Percentiles rank a stretch among this genome's conserved stretches.
Conservation (phyloP, 495 filamentous ascomycete genomes). For the Chaetomidium leptoderma region DNA sequence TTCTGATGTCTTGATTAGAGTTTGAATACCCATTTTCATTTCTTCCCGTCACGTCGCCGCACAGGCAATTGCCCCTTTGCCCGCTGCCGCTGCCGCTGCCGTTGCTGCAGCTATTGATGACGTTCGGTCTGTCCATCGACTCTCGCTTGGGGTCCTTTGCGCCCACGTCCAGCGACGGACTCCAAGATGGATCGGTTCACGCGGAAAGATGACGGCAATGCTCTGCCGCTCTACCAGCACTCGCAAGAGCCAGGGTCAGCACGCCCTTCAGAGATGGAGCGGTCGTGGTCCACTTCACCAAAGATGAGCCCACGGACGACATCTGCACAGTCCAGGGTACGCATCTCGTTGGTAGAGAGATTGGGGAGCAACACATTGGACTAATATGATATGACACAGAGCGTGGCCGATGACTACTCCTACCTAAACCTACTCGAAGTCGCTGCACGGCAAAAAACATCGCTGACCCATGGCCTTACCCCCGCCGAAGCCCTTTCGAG, state of each 20-base stretch:
- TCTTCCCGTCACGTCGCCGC: neutral
- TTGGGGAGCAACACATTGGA: neutral
- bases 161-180: slow-evolving; percentile 12
- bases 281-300: slow-evolving; percentile 35
- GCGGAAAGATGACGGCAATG: slow-evolving; percentile 33
- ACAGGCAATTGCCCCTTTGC: neutral
- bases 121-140: slow-evolving; percentile 20
- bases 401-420: slow-evolving; percentile 50
- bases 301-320: slow-evolving; percentile 37
- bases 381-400: slow-evolving; percentile 29
- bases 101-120: slow-evolving; percentile 23
- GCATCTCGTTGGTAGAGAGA: neutral
- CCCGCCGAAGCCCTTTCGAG: slow-evolving; percentile 75
- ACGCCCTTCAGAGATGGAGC: slow-evolving; percentile 24
- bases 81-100: slow-evolving; percentile 4
- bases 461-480: slow-evolving; percentile 71
- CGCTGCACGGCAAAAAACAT: slow-evolving; percentile 74
- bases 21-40: slow-evolving; percentile 1
- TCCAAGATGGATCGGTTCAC: slow-evolving; percentile 31
- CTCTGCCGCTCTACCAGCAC: slow-evolving; percentile 35
- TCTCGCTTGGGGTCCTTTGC: slow-evolving; percentile 27
- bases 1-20: slow-evolving; percentile 20
- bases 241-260: slow-evolving; percentile 18
- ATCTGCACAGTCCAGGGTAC: slow-evolving; percentile 46
- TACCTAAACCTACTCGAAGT: slow-evolving; percentile 69